Conservation (phyloP, 1,284 basidiomycete species). For the Thelephora terrestris region DNA sequence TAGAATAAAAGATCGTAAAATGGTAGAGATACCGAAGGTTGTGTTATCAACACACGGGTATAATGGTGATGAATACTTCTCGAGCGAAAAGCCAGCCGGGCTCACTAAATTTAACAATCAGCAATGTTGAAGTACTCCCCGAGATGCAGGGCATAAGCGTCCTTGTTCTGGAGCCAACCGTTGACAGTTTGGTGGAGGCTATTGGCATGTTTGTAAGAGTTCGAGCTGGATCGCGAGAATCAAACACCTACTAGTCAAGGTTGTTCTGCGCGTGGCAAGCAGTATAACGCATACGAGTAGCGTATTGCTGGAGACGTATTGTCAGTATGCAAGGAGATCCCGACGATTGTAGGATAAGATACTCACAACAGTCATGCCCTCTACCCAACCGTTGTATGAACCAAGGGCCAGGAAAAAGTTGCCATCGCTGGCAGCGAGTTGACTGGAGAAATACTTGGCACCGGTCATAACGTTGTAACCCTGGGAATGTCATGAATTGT, state of each 20-base stretch:
- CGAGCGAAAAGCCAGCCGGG: background rate
- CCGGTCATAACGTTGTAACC: slow-evolving; percentile 62
- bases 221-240: background rate
- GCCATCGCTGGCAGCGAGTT: slow-evolving; percentile 42
- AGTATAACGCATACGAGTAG: slow-evolving; percentile 40
- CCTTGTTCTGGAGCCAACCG: slow-evolving; percentile 63
- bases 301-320: slow-evolving; percentile 29
- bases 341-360: background rate
- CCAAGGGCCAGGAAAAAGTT: slow-evolving; percentile 59
- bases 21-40: slow-evolving; percentile 4
- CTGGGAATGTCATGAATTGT: slow-evolving; percentile 22
- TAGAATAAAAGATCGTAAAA: slow-evolving; percentile 1
- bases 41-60: background rate
- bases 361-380: slow-evolving; percentile 52
- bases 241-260: slow-evolving; percentile 55
- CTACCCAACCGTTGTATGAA: slow-evolving; percentile 71
- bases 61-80: background rate
- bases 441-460: slow-evolving; percentile 47
- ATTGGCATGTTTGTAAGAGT: slow-evolving; percentile 18
- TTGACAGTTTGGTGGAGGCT: slow-evolving; percentile 74
- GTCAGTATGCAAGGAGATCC: slow-evolving; percentile 6
- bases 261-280: slow-evolving; percentile 75
- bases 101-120: slow-evolving; percentile 24
- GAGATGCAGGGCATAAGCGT: slow-evolving; percentile 43
- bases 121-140: slow-evolving; percentile 67